phyloP scores from a whole-genome alignment of 805 yeast genomes.

The Starmerella potacharoeniae region DNA sequence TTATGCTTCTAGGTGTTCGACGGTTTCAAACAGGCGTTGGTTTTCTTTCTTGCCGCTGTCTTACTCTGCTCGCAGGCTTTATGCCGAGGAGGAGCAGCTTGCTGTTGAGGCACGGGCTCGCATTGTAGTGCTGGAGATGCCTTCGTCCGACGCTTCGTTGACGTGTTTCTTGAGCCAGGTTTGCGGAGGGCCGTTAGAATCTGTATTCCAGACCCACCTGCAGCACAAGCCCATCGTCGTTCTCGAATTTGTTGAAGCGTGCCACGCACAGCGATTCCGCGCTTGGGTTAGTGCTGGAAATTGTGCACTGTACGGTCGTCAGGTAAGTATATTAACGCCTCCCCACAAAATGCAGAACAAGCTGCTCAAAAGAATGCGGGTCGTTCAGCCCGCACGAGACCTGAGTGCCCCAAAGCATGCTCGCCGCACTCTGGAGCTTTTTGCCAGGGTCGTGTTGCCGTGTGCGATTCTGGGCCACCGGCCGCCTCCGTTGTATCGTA shows the following conservation, averaged over 20 bases:
- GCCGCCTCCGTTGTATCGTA: background rate
- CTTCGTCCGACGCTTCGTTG: background rate
- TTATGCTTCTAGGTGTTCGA: background rate
- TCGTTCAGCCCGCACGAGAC: background rate
- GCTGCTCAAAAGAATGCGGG: background rate
- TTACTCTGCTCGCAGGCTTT: background rate
- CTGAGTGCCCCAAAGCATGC: background rate
- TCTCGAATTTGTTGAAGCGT: slow-evolving; percentile 2
- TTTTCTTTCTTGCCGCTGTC: background rate
- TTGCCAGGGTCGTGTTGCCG: background rate
- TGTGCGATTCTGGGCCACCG: background rate
- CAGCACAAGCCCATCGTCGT: slow-evolving; percentile 1
- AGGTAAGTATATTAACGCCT: background rate
- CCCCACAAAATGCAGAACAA: background rate
- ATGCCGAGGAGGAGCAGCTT: background rate
- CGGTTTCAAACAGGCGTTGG: slow-evolving; percentile 5
- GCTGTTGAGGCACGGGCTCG: background rate
- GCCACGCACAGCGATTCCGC: slow-evolving; percentile 5
- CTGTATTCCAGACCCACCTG: background rate
- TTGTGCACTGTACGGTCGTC: slow-evolving; percentile 9
- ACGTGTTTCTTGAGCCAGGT: slow-evolving; percentile 17
- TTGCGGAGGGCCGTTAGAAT: slow-evolving; percentile 19
- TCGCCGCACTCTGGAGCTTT: slow-evolving; percentile 6
- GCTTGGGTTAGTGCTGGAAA: background rate
- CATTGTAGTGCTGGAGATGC: background rate